Base-by-base conservation (phyloP, 176 grass and related monocot species). In the Carex littledalei region DNA sequence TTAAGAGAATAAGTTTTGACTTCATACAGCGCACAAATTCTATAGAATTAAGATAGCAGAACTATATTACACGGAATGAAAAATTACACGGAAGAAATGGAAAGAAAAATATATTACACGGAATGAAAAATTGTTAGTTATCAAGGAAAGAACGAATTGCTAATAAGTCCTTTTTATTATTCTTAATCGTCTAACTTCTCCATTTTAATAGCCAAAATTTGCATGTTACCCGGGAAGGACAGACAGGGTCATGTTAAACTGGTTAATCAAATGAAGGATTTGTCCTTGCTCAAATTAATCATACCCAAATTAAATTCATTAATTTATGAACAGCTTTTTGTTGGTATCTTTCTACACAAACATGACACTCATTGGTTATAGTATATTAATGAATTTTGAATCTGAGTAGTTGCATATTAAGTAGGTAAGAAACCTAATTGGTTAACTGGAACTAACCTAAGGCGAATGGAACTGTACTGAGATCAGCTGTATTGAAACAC, bases 341-440 rank as follows among this genome's bases (percentile, higher is more conserved):
- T 77, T 53, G 49, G 17, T 71, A 45, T 77, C 8, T 77, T 77
- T 32, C 39, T 50, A 7, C 1, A 1, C 13, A 56, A 56, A 77
- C 49, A 77, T 24, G 10, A 8, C 49, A 77, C 16, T 74, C 6
- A 71, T 45, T 71, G 2, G 37, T 45, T 71, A 39, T 72, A 9
- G 10, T 45, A 45, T 52, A 52, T 14, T 67, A 37, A 67, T 67
- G 18, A 57, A 56, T 17, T 14, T 78, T 78, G 74, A 78, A 78
- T 78, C 74, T 78, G 50, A 78, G 52, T 78, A 78, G 74, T 78
- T 78, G 74, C 6, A 57, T 78, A 55, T 34, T 78, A 78, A 78
- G 14, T 78, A 35, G 52, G 50, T 4, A 10, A 57, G 3, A 56
- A 15, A 6, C 20, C 10, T 49, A 71, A 75, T 50, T 74, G 70